These are phyloP conservation scores for Coemansia nantahalensis DNA, from an alignment of 192 early-diverging fungal species.

Conservation along the genomic window DNA sequence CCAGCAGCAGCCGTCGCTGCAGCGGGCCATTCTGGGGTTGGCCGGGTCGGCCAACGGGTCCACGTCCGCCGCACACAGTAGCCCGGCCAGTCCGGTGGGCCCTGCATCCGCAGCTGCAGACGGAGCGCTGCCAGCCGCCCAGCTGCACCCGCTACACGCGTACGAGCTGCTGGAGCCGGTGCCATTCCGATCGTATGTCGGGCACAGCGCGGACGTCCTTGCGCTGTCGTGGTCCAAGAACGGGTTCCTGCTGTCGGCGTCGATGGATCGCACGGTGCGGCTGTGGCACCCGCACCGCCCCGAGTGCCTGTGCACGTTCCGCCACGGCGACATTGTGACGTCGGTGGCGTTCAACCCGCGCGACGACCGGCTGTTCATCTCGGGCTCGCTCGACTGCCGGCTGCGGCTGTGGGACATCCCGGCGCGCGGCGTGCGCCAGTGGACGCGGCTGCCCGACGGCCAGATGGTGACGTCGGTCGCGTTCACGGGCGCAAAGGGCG, in stretches of 20 bases:
- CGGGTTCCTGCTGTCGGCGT: constrained; percentile 77
- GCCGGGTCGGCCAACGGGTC: too few species aligned
- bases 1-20: background rate
- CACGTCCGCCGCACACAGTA: too few species aligned
- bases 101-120: background rate
- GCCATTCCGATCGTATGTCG: constrained; percentile 71
- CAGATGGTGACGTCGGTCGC: constrained; percentile 76
- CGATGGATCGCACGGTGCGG: constrained; percentile 80
- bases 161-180: constrained; percentile 60
- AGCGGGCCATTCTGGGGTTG: too few species aligned
- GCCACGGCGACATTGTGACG: constrained; percentile 75
- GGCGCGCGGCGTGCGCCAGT: constrained; percentile 70
- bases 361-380: constrained; percentile 80
- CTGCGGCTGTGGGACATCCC: constrained; percentile 81
- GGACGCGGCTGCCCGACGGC: constrained; percentile 69
- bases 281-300: constrained; percentile 76
- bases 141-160: constrained; percentile 46
- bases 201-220: constrained; percentile 71
- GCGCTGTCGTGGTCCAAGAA: constrained; percentile 72
- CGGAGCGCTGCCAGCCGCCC: background rate
- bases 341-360: constrained; percentile 78
- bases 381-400: constrained; percentile 75
- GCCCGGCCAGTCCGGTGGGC: too few species aligned
- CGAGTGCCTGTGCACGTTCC: constrained; percentile 76
- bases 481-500: constrained; percentile 68